Percentiles rank a stretch among this genome's conserved stretches.
phyloP scores from a whole-genome alignment of 2,329 filamentous ascomycete genomes.

The Seiridium unicorne region DNA sequence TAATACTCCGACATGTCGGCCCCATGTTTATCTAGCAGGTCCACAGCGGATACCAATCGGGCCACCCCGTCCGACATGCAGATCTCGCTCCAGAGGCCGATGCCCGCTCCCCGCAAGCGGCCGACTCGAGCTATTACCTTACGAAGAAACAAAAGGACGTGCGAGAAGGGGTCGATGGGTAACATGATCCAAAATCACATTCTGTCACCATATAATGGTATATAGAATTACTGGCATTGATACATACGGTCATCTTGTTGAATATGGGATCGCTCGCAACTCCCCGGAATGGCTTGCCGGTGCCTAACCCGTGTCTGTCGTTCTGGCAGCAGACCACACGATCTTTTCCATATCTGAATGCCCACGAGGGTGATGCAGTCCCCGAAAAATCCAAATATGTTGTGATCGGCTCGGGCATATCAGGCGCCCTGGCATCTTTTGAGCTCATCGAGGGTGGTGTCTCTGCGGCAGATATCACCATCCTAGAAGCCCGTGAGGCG shows the following conservation, averaged over 20 bases:
- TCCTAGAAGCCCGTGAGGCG: slow-evolving; percentile 42
- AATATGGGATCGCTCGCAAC: neutral
- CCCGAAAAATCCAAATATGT: slow-evolving; percentile 31
- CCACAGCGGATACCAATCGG: no score
- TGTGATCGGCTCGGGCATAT: slow-evolving; percentile 41
- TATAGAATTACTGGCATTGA: neutral
- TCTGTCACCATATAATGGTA: neutral
- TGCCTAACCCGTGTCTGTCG: slow-evolving; percentile 20
- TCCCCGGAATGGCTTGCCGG: slow-evolving; percentile 13
- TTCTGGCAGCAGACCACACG: slow-evolving; percentile 46
- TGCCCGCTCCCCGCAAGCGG: no score
- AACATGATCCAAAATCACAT: neutral
- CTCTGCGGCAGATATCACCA: slow-evolving; percentile 29
- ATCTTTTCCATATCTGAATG: slow-evolving; percentile 37
- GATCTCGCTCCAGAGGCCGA: no score
- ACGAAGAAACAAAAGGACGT: no score
- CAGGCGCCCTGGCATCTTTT: slow-evolving; percentile 37
- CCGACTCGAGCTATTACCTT: no score
- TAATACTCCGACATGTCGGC: no score
- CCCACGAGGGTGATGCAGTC: slow-evolving; percentile 28
- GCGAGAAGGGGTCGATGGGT: no score
- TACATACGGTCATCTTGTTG: neutral
- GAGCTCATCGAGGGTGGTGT: slow-evolving; percentile 35
- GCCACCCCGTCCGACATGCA: no score
- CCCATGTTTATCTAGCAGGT: no score